Conservation (phyloP, 345 rosid genomes). For the Populus davidiana region DNA sequence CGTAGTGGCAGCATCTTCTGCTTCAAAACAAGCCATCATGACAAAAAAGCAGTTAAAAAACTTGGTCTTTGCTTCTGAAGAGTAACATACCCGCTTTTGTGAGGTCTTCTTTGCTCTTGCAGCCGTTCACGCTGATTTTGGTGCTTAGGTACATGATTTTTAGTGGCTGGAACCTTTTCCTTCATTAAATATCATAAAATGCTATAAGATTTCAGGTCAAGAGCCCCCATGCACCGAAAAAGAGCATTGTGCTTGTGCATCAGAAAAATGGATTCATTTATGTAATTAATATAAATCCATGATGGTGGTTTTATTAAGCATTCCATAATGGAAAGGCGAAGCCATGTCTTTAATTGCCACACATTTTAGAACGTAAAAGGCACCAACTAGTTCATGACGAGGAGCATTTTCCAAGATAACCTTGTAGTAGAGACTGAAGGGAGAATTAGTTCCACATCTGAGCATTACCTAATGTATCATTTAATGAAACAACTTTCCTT, state of each 20-base stretch:
- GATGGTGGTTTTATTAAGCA: not conserved
- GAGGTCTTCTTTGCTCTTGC: slow-evolving; percentile 49
- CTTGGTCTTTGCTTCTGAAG: not conserved
- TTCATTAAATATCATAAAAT: slow-evolving; percentile 18
- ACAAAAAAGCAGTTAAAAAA: not conserved
- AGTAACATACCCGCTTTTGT: slow-evolving; percentile 51
- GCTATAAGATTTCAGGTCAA: slow-evolving; percentile 10
- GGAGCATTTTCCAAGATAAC: not conserved
- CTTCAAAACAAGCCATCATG: slow-evolving; percentile 9
- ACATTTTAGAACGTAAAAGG: not conserved
- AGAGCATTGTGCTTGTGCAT: not conserved
- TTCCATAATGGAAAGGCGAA: not conserved
- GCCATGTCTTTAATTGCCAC: not conserved
- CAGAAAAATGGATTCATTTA: not conserved
- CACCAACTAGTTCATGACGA: not conserved
- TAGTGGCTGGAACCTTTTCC: slow-evolving; percentile 54
- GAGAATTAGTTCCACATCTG: not conserved
- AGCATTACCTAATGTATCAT: too few species aligned
- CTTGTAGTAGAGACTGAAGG: not conserved
- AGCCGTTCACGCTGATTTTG: slow-evolving; percentile 57
- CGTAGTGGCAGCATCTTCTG: slow-evolving; percentile 49
- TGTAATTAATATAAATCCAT: not conserved
- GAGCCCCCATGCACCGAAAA: not conserved
- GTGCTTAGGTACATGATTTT: slow-evolving; percentile 53
- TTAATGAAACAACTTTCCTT: too few species aligned